Evolutionary conservation across 305 asterid species (phyloP).

Genomic region (Fraxinus platypoda): DNA sequence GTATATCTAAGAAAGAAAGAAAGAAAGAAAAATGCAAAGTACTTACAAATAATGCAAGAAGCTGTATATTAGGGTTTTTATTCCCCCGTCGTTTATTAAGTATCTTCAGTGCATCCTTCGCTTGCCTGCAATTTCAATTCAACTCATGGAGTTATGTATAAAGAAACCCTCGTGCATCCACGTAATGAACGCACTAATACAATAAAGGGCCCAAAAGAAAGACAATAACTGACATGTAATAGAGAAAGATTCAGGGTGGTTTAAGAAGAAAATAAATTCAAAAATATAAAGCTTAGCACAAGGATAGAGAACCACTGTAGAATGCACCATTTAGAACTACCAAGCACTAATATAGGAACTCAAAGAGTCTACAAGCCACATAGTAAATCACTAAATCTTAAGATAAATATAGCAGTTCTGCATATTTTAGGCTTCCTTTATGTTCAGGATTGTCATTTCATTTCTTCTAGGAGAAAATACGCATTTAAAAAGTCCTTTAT

Average conservation of each 20-base stretch:
- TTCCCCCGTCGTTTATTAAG: conserved; percentile 74
- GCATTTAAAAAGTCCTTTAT: not conserved
- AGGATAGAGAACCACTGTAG: not conserved
- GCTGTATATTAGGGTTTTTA: conserved; percentile 82
- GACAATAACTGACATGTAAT: not conserved
- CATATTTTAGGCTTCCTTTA: not conserved
- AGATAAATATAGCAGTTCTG: not conserved
- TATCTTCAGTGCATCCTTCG: conserved; percentile 85
- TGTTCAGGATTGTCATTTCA: not conserved
- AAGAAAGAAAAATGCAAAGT: conserved; percentile 3
- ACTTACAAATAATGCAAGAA: conserved; percentile 86
- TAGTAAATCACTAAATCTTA: not conserved
- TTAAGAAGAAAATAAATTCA: not conserved
- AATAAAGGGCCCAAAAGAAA: not conserved
- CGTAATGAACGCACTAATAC: not conserved
- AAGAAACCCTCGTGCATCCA: not conserved
- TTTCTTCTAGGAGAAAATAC: not conserved
- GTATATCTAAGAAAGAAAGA: not conserved
- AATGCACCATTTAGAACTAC: not conserved
- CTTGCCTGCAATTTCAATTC: conserved; percentile 62
- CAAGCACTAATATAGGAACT: not conserved
- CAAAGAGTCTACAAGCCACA: not conserved
- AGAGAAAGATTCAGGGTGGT: not conserved
- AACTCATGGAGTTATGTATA: conserved; percentile 18
- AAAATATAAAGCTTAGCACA: not conserved